Evolutionary conservation across 768 basidiomycete genomes (phyloP), one percentile per base, ranked within the genome.

Genomic region (Solioccasus polychromus): DNA sequence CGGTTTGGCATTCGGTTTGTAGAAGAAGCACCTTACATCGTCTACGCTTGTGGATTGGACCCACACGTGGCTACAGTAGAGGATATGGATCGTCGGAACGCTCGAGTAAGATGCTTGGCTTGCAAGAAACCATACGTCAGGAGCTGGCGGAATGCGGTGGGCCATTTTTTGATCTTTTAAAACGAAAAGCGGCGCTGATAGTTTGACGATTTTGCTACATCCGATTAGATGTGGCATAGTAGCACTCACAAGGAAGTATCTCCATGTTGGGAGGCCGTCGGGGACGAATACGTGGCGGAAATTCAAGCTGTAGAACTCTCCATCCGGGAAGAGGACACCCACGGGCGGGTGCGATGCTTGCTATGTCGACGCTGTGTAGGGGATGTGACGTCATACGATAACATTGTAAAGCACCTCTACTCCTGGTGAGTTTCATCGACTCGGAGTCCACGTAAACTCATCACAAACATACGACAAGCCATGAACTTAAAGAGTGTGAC

Each of bases 11-110:
- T 47, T n/a, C 3, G 0, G 8, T n/a, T 35, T 22, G 10, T 50
- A 25, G 31, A 19, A 4, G 26, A 29, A 2, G 38, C 48, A 19
- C 30, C 37, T 14, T 28, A 38, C 23, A 31, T 48, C 7, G 24
- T 44, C 22, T 30, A 26, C 28, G 47, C 45, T 5, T 44, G 47
- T 12, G 47, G 38, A 15, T 15, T 31, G 11, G 40, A 45, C 31
- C 51, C 43, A 29, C 29, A 24, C 18, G 19, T 43, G 12, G 28
- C 51, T 26, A 52, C 31, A 1, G 4, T 24, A 3, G 43, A 45
- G 11, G 36, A 51, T 22, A 45, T 45, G 43, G 51, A 45, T 23
- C 19, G 15, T 3, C 34, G 25, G 29, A 42, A 52, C 32, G 44
- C 51, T 35, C 37, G 37, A 25, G 9, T 52, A 45, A 44, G 14